These are phyloP conservation scores for Onygenales sp. DNA, from an alignment of 2,329 filamentous ascomycete species.

Conservation along the genomic window DNA sequence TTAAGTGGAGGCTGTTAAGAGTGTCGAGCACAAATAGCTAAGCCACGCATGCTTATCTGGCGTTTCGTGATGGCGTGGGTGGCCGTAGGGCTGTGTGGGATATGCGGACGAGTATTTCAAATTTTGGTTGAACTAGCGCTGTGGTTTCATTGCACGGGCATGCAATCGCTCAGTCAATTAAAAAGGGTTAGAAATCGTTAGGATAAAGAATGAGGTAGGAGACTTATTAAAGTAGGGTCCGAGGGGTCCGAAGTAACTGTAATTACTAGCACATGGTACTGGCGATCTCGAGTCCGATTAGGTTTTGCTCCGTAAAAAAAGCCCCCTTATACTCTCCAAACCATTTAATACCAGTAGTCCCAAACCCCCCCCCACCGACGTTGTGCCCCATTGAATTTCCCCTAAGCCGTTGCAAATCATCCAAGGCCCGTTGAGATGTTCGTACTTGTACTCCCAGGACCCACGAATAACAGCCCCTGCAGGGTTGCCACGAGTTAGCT, in stretches of 20 bases:
- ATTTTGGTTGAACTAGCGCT: too few relatives aligned
- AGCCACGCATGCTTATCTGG: too few relatives aligned
- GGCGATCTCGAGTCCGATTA: background rate
- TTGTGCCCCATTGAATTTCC: background rate
- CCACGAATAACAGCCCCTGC: background rate
- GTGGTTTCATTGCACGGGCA: too few relatives aligned
- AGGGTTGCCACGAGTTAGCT: constrained; percentile 2
- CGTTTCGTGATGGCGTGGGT: too few relatives aligned
- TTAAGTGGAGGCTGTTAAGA: too few relatives aligned
- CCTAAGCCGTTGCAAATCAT: constrained; percentile 4
- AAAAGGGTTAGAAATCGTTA: too few relatives aligned
- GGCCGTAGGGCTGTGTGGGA: too few relatives aligned
- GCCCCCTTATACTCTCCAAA: background rate
- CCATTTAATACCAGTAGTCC: background rate
- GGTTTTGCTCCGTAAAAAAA: background rate
- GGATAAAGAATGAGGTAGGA: too few relatives aligned
- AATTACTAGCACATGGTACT: background rate
- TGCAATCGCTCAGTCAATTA: too few relatives aligned
- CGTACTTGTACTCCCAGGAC: constrained; percentile 3
- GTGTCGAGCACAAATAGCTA: too few relatives aligned
- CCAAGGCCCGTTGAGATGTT: constrained; percentile 2
- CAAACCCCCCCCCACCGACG: background rate
- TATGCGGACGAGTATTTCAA: too few relatives aligned
- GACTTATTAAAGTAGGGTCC: too few relatives aligned
- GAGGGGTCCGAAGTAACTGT: background rate